A percentile compares a stretch with the other conserved stretches of the same genome.
Evolutionary conservation across 768 basidiomycete species (phyloP).

Genomic region (Pleurotus sapidus): DNA sequence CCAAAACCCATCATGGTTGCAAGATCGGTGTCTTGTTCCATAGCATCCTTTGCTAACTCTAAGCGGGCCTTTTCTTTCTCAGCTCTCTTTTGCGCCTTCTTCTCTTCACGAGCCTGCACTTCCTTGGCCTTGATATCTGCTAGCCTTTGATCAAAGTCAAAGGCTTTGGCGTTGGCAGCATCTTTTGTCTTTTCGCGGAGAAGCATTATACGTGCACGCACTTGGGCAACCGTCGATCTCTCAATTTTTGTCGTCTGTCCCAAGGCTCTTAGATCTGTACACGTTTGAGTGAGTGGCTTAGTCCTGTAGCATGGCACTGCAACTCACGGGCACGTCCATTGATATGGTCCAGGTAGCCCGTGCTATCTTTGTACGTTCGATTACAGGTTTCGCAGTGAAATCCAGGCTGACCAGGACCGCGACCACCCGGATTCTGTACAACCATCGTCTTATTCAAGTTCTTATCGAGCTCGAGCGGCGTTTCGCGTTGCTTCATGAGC

Average conservation of each 20-base stretch:
- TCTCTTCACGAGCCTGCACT: conserved; percentile 59
- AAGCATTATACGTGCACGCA: conserved; percentile 84
- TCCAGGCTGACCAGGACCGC: conserved; percentile 88
- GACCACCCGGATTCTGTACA: conserved; percentile 78
- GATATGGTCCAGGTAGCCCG: conserved; percentile 93
- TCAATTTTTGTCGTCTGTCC: conserved; percentile 95
- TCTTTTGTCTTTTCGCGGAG: conserved; percentile 87
- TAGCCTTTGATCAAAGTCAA: conserved; percentile 89
- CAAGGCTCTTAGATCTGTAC: conserved; percentile 79
- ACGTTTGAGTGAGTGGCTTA: conserved; percentile 7
- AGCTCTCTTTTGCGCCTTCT: conserved; percentile 78
- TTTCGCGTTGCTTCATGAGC: conserved; percentile 86
- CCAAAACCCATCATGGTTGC: conserved; percentile 87
- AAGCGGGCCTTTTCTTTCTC: conserved; percentile 70
- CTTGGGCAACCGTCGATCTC: conserved; percentile 90
- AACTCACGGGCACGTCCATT: conserved; percentile 90
- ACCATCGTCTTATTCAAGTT: conserved; percentile 95
- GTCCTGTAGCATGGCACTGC: not conserved
- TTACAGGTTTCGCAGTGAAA: conserved; percentile 93
- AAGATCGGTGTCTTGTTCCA: conserved; percentile 63
- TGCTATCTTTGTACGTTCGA: conserved; percentile 89
- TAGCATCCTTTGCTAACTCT: conserved; percentile 55
- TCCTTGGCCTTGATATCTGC: conserved; percentile 80
- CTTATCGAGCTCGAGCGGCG: conserved; percentile 86
- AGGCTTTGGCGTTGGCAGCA: conserved; percentile 82